Percentiles rank a stretch among this genome's conserved stretches.
These are phyloP conservation scores for Meyerozyma smithsonii DNA, from an alignment of 1,139 yeast species.

Conservation along the genomic window DNA sequence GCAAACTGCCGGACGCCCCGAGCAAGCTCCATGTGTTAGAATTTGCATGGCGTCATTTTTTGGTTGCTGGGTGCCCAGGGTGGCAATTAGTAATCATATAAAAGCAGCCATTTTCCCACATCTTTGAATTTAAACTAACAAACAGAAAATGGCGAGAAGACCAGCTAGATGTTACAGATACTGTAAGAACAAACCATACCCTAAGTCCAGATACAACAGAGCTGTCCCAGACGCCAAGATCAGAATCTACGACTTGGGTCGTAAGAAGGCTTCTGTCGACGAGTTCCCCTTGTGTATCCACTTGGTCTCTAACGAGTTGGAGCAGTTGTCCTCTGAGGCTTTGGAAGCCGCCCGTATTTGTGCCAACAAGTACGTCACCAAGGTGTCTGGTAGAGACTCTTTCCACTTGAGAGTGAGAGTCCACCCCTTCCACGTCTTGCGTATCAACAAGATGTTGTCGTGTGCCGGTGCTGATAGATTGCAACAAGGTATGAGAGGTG, in stretches of 20 bases:
- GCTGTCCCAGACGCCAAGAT: conserved; percentile 99
- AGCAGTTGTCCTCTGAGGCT: conserved; percentile 99
- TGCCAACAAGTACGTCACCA: conserved; percentile 99
- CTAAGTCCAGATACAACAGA: conserved; percentile 99
- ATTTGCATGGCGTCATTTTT: neutral
- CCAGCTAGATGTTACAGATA: conserved; percentile 99
- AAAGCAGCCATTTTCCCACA: conserved; percentile 4
- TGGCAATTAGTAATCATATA: conserved; percentile 6
- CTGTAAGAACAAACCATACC: conserved; percentile 99
- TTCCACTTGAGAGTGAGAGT: conserved; percentile 99
- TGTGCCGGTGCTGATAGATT: conserved; percentile 99
- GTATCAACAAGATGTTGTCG: conserved; percentile 99
- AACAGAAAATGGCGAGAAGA: conserved; percentile 96
- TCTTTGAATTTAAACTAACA: conserved; percentile 26
- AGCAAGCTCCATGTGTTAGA: neutral
- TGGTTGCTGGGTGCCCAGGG: neutral
- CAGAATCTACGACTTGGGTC: conserved; percentile 98
- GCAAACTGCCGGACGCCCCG: too few species aligned
- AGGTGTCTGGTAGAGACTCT: conserved; percentile 95
- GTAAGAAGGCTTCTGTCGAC: conserved; percentile 99
- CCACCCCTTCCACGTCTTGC: conserved; percentile 99
- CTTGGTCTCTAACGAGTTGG: conserved; percentile 98
- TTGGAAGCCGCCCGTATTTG: conserved; percentile 99
- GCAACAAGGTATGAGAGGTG: conserved; percentile 99
- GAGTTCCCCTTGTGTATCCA: conserved; percentile 99